Evolutionary conservation across 345 rosid species (phyloP), one percentile per base, ranked within the genome.

Genomic region (Syzygium grande): DNA sequence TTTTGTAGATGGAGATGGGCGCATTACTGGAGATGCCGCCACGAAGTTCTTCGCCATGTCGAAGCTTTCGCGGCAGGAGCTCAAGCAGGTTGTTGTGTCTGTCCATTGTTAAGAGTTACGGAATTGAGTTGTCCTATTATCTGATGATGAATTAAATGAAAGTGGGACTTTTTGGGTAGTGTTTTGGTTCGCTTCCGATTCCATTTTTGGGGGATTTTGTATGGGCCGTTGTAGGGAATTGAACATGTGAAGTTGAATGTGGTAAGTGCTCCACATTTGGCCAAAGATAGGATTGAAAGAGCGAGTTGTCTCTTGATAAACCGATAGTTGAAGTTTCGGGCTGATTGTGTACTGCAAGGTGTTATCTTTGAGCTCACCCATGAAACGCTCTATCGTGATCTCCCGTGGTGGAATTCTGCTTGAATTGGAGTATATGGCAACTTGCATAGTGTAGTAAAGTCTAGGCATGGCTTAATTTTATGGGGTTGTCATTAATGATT

Each of bases 61-160:
- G 46, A 96, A 95, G 84, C 96, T 97, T 87, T 93, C 98, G 87
- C 98, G 99, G 22, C 96, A 91, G 77, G 95, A 97, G 91, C 99
- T 97, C 88, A 97, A 97, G 91, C 97, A 96, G 98, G 98, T 94
- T 58, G 29, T 10, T 14, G 3, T 25, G 84, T 59, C 54, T 3
- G 17, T n/a, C 53, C 51, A 29, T 65, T 85, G 51, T 6, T 25
- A n/a, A 61, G 38, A 41, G 9, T 2, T 2, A 49, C 0, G 2
- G 49, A 73, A 73, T 34, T 73, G 80, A 73, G 80, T 19, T 38
- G 49, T 38, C 1, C 27, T 38, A 0, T 1, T 1, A 27, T 38
- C 49, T 1, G 83, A 73, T 73, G 25, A 34, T 38, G 21, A 73
- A 73, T 49, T 19, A 73, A 19, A 73, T 0, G 49, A 21, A 21